phyloP scores from a whole-genome alignment of 805 yeast species.

The Saccharomycopsis guyanensis region DNA sequence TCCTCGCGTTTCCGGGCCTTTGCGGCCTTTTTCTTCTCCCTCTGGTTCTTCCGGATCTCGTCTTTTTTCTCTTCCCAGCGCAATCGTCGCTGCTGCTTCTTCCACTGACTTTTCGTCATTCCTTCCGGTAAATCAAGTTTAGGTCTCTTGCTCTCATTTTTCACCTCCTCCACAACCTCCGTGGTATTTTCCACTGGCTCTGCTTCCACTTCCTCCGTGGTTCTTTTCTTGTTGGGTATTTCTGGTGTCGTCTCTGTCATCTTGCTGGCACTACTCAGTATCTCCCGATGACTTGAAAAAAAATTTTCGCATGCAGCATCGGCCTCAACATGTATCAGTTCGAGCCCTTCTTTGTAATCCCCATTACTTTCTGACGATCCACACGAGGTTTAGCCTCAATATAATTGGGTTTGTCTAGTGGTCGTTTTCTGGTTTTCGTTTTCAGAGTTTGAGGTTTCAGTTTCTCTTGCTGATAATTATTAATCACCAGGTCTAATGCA shows the following conservation, averaged over 20 bases:
- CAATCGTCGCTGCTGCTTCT: conserved; percentile 52
- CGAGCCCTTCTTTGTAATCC: too few relatives aligned
- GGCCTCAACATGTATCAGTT: too few relatives aligned
- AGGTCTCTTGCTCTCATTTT: not conserved
- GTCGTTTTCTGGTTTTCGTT: too few relatives aligned
- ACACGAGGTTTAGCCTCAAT: too few relatives aligned
- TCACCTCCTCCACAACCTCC: not conserved
- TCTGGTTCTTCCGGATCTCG: conserved; percentile 44
- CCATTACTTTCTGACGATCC: too few relatives aligned
- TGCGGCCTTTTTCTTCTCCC: conserved; percentile 45
- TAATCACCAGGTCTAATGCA: not conserved
- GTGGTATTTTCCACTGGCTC: not conserved
- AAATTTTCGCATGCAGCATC: too few relatives aligned
- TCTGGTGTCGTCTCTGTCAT: not conserved
- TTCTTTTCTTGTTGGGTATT: not conserved
- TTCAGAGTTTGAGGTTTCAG: too few relatives aligned
- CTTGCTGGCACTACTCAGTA: too few relatives aligned
- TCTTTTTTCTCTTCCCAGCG: conserved; percentile 60
- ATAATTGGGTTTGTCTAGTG: too few relatives aligned
- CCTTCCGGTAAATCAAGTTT: conserved; percentile 60
- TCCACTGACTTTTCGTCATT: conserved; percentile 82
- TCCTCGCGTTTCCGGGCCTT: conserved; percentile 34
- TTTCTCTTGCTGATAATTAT: not conserved
- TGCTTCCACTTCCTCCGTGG: not conserved
- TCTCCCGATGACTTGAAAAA: too few relatives aligned